phyloP scores from a whole-genome alignment of 805 yeast genomes.

The Dipodascus geniculatus region DNA sequence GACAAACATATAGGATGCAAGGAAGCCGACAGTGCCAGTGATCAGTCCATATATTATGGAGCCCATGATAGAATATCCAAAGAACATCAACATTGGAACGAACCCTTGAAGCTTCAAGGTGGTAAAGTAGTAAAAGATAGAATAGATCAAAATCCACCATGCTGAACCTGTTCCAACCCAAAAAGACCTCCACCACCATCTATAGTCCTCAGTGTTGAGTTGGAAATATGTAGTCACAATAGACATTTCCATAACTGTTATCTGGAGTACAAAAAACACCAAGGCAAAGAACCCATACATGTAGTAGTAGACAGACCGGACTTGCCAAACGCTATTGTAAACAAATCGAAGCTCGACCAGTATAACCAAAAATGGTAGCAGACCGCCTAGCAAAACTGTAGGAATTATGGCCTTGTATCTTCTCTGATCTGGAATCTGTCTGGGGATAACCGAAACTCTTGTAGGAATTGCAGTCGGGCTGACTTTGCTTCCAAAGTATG shows the following conservation, averaged over 20 bases:
- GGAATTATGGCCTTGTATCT: conserved; percentile 14
- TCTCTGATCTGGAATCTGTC: conserved; percentile 22
- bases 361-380: conserved; percentile 70
- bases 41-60: conserved; percentile 52
- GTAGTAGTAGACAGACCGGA: conserved; percentile 66
- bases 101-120: conserved; percentile 44
- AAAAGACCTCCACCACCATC: conserved; percentile 82
- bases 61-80: conserved; percentile 58
- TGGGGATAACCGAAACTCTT: conserved; percentile 21
- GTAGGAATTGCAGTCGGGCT: conserved; percentile 15
- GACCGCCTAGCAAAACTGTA: conserved; percentile 39
- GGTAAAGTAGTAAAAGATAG: conserved; percentile 51
- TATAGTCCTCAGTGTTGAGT: conserved; percentile 40
- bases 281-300: conserved; percentile 66
- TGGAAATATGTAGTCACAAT: conserved; percentile 57
- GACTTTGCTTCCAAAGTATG: conserved; percentile 30
- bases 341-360: conserved; percentile 66
- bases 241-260: conserved; percentile 61
- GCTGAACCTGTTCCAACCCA: conserved; percentile 61
- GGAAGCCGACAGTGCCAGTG: conserved; percentile 64
- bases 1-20: conserved; percentile 56
- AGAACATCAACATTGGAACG: conserved; percentile 54
- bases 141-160: conserved; percentile 54
- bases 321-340: conserved; percentile 69
- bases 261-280: conserved; percentile 44